A percentile compares a stretch with the other conserved stretches of the same genome.
Evolutionary conservation across 768 basidiomycete species (phyloP).

Genomic region (Ephemerocybe angulata): DNA sequence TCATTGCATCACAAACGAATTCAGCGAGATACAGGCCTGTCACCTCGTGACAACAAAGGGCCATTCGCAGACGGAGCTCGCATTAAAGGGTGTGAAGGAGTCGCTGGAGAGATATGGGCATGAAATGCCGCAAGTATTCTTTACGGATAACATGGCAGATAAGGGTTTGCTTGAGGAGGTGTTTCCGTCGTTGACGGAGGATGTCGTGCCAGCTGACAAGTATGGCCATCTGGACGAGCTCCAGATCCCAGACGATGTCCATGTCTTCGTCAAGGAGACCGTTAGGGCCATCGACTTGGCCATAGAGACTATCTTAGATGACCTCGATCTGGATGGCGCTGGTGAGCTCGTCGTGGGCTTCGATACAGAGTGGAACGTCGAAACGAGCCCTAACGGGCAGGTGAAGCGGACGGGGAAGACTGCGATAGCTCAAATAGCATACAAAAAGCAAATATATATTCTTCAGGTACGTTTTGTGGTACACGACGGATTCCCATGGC

Average conservation of each 20-base stretch:
- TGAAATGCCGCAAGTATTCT: not conserved
- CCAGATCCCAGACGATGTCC: not conserved
- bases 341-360: not conserved
- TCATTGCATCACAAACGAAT: constrained; percentile 25
- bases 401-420: no score
- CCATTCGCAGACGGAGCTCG: constrained; percentile 22
- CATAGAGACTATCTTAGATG: no score
- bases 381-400: no score
- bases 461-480: not conserved
- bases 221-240: not conserved
- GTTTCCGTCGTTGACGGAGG: not conserved
- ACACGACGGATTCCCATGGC: not conserved
- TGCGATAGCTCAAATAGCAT: no score
- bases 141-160: not conserved
- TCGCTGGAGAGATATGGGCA: not conserved
- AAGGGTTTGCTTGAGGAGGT: not conserved
- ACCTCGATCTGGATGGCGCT: no score
- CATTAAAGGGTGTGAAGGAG: constrained; percentile 7
- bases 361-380: not conserved
- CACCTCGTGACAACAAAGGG: constrained; percentile 26
- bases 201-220: not conserved
- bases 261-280: no score
- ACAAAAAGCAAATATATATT: not conserved
- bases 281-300: no score
- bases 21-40: constrained; percentile 17